Evolutionary conservation across 2,329 filamentous ascomycete genomes (phyloP), one percentile per base, ranked within the genome.

Genomic region (Alternaria angustiovoidea): DNA sequence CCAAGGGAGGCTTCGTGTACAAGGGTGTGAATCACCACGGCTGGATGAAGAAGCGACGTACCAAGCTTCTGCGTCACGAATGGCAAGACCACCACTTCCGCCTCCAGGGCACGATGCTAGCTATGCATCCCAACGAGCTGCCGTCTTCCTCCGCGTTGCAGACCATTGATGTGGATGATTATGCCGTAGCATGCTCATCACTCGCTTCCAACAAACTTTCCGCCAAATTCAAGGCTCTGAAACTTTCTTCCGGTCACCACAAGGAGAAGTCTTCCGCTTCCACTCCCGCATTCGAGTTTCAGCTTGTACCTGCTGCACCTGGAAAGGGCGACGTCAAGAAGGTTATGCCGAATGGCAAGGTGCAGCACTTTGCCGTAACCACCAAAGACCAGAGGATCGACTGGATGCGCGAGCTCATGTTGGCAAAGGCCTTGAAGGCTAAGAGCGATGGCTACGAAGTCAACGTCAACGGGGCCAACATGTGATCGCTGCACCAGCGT

Each of bases 331-430:
- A 81, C 66, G 62, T 73, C 56, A 74, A 70, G 69, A 80, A 70
- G 51, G 69, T 77, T 38, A 62, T 76, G 56, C 72, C 74, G 5
- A 72, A 74, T 41, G 88, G 88, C 70, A 97, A 97, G 85, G 91
- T 92, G 44, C 94, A 98, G 74, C 93, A 98, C 77, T 98, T 98
- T 76, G 92, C 94, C 32, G 57, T 62, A 1, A 64, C 52, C 12
- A 64, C 62, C 52, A 60, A 63, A 44, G 92, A 97, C 74, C 92
- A 97, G 76, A 87, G 94, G 63, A 97, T 98, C 72, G 94, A 97
- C 77, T 99, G 95, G 95, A 96, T 96, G 92, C 86, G 92, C 55
- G 92, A 96, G 84, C 82, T 96, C 62, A 96, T 96, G 92, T 87
- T 96, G 46, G 92, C 92, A 54, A 95, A 95, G 82, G 92, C 92